Base-by-base conservation (phyloP, 345 rosid genomes). In the Lepidium sativum region DNA sequence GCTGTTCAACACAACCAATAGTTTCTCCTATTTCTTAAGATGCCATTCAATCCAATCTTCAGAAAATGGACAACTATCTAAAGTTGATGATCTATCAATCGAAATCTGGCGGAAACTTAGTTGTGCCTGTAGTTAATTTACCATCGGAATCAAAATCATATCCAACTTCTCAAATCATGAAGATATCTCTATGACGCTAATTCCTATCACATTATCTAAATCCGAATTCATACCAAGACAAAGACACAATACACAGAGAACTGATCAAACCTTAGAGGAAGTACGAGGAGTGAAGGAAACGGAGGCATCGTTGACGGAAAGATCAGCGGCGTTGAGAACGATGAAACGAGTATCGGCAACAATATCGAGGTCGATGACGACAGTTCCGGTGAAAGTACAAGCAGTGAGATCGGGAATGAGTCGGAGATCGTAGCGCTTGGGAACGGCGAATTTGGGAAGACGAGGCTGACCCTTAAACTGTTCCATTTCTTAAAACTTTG, bases 241-340 rank as follows among this genome's bases (percentile, higher is more conserved):
- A 44, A 3, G 6, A 32, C 12, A 27, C 6, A 6, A 9, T 13
- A 6, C 0, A 33, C 14, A 68, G 21, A 17, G 18, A 10, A 38
- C 4, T 9, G 49, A 29, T 9, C 8, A 23, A 15, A 92, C 95
- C 92, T 87, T 68, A 29, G 89, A 77, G 44, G 92, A 73, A 39
- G 51, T 15, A 31, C 2, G 39, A 69, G 60, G 39, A 25, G 87
- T 42, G 76, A 84, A 88, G 66, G 82, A 77, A 31, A 90, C 83
- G 34, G 85, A 74, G 10, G 67, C 74, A n/a, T 67, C 15, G 50
- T 64, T 35, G 80, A 94, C 48, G 43, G 84, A 48, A 61, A 94
- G 87, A n/a, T 94, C 97, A 57, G 96, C 96, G 3, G 96, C 96
- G 76, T 94, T 94, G 31, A 94, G 91, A 77, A 94, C 97, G 69